These are phyloP conservation scores for Neophaeococcomyces aloes DNA, from an alignment of 2,329 filamentous ascomycete species.

Conservation along the genomic window DNA sequence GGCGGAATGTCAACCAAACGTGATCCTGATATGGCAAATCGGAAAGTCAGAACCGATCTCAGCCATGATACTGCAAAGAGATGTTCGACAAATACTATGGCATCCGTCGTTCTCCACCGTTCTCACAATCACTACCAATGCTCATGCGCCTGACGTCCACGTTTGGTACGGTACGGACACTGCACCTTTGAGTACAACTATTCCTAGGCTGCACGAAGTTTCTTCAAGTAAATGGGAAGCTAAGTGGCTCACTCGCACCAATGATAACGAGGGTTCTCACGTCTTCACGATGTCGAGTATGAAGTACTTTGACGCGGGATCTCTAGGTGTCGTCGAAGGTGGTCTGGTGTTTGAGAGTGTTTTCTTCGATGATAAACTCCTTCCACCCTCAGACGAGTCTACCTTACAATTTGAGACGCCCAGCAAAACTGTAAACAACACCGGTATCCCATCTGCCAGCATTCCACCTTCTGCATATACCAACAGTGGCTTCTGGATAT, in stretches of 20 bases:
- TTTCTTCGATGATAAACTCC: background rate
- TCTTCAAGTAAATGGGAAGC: background rate
- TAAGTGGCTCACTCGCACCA: background rate
- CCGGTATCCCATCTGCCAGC: too few species aligned
- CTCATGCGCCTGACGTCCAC: conserved; percentile 10
- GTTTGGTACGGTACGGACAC: conserved; percentile 10
- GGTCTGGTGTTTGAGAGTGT: background rate
- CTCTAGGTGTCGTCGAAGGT: background rate
- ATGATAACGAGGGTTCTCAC: background rate
- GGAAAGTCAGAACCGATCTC: conserved; percentile 2
- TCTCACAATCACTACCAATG: conserved; percentile 15
- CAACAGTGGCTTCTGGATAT: too few species aligned
- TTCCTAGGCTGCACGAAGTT: background rate
- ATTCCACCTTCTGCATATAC: too few species aligned
- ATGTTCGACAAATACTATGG: conserved; percentile 13
- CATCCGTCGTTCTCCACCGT: conserved; percentile 13
- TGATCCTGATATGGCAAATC: conserved; percentile 15
- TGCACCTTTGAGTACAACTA: background rate
- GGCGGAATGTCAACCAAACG: conserved; percentile 9
- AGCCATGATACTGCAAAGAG: conserved; percentile 13
- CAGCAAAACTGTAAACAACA: too few species aligned
- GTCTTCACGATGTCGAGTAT: conserved; percentile 2
- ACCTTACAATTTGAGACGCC: background rate
- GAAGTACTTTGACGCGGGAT: background rate
- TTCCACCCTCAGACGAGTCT: background rate